Evolutionary conservation across 1,284 basidiomycete species (phyloP).

Genomic region (Cystobasidiaceae sp.): DNA sequence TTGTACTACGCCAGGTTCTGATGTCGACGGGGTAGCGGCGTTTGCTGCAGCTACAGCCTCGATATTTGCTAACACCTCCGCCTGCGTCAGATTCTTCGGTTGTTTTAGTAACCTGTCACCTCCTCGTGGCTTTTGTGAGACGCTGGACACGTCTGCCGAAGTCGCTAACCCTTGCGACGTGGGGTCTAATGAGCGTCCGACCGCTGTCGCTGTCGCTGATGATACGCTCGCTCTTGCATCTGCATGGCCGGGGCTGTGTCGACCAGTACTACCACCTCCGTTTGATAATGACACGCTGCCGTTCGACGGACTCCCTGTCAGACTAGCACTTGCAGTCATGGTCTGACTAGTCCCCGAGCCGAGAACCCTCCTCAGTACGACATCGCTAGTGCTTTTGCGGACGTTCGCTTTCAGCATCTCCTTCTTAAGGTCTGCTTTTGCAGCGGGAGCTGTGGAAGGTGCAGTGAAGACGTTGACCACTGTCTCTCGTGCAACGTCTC

Average conservation of each 20-base stretch:
- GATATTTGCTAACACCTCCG: conserved; percentile 13
- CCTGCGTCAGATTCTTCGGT: conserved; percentile 21
- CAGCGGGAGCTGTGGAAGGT: conserved; percentile 71
- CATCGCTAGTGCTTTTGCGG: conserved; percentile 67
- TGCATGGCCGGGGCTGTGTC: too few species aligned
- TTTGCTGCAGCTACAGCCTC: conserved; percentile 20
- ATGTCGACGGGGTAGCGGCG: conserved; percentile 1
- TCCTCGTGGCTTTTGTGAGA: not conserved
- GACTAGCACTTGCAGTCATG: not conserved
- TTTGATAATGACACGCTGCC: not conserved
- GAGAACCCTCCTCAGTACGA: conserved; percentile 44
- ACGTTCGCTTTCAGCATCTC: conserved; percentile 77
- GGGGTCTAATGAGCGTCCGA: too few species aligned
- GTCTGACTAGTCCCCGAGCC: not conserved
- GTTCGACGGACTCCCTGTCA: not conserved
- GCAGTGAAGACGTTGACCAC: conserved; percentile 79
- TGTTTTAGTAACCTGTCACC: conserved; percentile 10
- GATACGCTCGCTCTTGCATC: too few species aligned
- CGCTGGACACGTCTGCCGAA: not conserved
- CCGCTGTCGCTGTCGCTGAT: too few species aligned
- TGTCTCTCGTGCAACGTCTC: conserved; percentile 73
- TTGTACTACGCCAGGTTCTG: conserved; percentile 9
- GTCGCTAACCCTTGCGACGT: not conserved
- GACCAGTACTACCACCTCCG: not conserved
- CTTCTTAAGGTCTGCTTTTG: conserved; percentile 87